Conservation (phyloP, 345 rosid species). For the Toxicodendron radicans region DNA sequence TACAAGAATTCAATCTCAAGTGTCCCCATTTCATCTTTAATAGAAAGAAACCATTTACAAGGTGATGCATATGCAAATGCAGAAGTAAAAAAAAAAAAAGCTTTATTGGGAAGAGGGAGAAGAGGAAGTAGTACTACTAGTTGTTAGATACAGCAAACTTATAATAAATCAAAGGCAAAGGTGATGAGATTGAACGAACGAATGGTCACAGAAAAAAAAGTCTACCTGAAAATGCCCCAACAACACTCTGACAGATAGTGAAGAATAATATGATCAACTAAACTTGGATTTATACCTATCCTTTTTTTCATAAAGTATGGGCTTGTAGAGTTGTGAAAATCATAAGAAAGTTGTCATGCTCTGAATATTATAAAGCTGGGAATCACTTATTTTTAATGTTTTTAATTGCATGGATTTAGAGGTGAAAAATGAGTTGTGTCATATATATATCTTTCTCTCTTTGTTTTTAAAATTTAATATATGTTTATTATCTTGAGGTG, state of each 20-base stretch:
- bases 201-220: neutral
- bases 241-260: conserved; percentile 8
- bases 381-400: neutral
- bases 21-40: neutral
- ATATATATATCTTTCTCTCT: too few species aligned
- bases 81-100: neutral
- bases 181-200: neutral
- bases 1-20: neutral
- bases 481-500: too few species aligned
- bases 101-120: conserved; percentile 19
- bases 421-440: too few species aligned
- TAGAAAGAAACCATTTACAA: conserved; percentile 4
- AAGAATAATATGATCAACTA: conserved; percentile 4
- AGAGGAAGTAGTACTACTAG: neutral
- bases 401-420: neutral
- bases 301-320: conserved; percentile 14
- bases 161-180: neutral
- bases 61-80: neutral
- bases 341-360: conserved; percentile 1
- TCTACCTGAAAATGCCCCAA: conserved; percentile 9
- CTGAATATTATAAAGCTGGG: neutral
- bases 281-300: neutral
- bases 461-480: too few species aligned
- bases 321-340: conserved; percentile 5
- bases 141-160: conserved; percentile 6